Percentiles rank a stretch among this genome's conserved stretches.
Conservation (phyloP, 192 early-diverging fungal genomes). For the Mortierella antarctica region DNA sequence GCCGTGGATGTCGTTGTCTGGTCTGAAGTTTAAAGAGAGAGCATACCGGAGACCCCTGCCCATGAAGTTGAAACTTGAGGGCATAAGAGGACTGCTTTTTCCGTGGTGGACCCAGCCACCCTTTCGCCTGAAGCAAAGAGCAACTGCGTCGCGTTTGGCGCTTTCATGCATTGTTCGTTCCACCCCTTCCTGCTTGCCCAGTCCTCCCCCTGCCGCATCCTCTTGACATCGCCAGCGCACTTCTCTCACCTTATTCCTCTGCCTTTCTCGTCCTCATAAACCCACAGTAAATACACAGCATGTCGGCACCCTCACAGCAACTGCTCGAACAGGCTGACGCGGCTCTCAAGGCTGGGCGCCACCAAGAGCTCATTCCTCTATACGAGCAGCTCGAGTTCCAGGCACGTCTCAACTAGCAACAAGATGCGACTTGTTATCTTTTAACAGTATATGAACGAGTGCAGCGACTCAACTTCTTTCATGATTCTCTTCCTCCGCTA, state of each 20-base stretch:
- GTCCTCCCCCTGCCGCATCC: too few relatives aligned
- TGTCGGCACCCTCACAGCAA: constrained; percentile 11
- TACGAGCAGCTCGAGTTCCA: constrained; percentile 51
- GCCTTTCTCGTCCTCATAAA: not conserved
- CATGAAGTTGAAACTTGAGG: too few relatives aligned
- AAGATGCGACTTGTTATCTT: not conserved
- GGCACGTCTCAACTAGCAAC: not conserved
- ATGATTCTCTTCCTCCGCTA: not conserved
- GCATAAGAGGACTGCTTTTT: too few relatives aligned
- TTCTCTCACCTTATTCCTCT: not conserved
- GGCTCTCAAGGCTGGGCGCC: constrained; percentile 38
- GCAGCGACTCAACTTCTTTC: not conserved
- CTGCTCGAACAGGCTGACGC: constrained; percentile 42
- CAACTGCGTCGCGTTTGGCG: too few relatives aligned
- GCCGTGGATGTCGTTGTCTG: not conserved
- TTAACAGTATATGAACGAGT: not conserved
- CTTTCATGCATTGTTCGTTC: too few relatives aligned
- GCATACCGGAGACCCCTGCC: too few relatives aligned
- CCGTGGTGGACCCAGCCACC: too few relatives aligned
- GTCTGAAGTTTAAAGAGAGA: too few relatives aligned
- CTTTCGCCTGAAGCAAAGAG: too few relatives aligned
- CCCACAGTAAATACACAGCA: constrained; percentile 6
- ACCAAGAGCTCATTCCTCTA: constrained; percentile 48
- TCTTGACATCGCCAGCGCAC: too few relatives aligned
- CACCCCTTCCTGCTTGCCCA: too few relatives aligned